These are phyloP conservation scores for Paraurostyla sp. DNA, from an alignment of 73 alveolate species.

Conservation along the genomic window DNA sequence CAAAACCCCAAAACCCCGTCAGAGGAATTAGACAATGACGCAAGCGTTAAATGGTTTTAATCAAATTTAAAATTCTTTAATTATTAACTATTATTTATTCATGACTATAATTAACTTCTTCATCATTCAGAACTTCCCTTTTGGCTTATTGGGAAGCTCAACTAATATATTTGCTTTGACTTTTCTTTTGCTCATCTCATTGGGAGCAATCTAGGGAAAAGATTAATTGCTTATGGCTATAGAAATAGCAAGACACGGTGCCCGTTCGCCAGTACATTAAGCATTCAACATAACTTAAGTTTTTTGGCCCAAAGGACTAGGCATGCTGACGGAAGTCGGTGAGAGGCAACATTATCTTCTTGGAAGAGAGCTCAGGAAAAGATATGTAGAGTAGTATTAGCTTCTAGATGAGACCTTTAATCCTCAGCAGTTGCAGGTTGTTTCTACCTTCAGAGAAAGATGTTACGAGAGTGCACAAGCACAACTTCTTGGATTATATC, in stretches of 20 bases:
- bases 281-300: not conserved
- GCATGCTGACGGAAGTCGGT: slow-evolving; percentile 43
- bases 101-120: too few relatives aligned
- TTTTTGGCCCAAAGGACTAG: slow-evolving; percentile 21
- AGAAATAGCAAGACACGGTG: slow-evolving; percentile 36
- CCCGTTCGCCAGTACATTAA: slow-evolving; percentile 1
- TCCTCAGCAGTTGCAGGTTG: not conserved
- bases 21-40: too few relatives aligned
- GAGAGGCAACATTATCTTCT: not conserved
- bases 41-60: too few relatives aligned
- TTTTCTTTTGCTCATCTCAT: too few relatives aligned
- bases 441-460: slow-evolving; percentile 1
- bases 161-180: too few relatives aligned
- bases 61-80: too few relatives aligned
- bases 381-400: not conserved
- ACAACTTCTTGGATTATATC: not conserved
- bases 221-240: slow-evolving; percentile 3
- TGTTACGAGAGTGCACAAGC: not conserved
- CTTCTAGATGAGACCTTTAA: not conserved
- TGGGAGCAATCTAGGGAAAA: too few relatives aligned
- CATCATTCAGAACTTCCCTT: too few relatives aligned
- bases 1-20: too few relatives aligned
- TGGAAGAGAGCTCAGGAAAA: not conserved
- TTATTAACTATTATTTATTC: too few relatives aligned
- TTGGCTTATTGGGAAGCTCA: too few relatives aligned